phyloP scores from a whole-genome alignment of 768 basidiomycete genomes.

The Leccinum barrowsii region DNA sequence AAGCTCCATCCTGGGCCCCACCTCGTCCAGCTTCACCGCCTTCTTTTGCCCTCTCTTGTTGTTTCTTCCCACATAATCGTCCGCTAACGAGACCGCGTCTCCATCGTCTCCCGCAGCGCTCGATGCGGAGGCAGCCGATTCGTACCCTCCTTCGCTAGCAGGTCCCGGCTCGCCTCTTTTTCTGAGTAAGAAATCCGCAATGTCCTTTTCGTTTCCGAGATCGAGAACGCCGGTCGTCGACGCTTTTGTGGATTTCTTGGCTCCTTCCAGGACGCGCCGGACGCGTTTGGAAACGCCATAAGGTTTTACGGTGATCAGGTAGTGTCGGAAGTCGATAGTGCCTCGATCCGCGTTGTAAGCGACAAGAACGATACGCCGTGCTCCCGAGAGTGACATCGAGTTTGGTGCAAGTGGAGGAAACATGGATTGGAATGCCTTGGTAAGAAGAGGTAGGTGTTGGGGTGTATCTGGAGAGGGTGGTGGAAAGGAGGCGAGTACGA shows the following conservation, averaged over 20 bases:
- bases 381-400: conserved; percentile 77
- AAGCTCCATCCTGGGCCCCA: conserved; percentile 94
- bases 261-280: conserved; percentile 75
- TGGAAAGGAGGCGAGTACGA: conserved; percentile 88
- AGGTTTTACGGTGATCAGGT: conserved; percentile 90
- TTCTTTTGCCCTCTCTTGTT: conserved; percentile 89
- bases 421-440: conserved; percentile 94
- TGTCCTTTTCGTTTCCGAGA: conserved; percentile 86
- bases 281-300: conserved; percentile 93
- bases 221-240: conserved; percentile 54
- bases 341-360: conserved; percentile 85
- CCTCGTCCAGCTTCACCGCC: conserved; percentile 88
- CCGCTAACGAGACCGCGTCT: conserved; percentile 76
- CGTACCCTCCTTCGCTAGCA: conserved; percentile 61
- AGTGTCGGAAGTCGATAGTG: conserved; percentile 92
- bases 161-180: conserved; percentile 59
- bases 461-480: conserved; percentile 70
- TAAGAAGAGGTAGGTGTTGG: conserved; percentile 83
- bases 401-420: conserved; percentile 91
- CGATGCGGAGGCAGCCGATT: conserved; percentile 74
- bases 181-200: conserved; percentile 90
- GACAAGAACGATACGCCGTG: conserved; percentile 89
- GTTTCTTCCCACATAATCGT: conserved; percentile 92
- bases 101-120: conserved; percentile 85
- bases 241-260: conserved; percentile 26